These are phyloP conservation scores for Dendrobium huoshanense DNA, from an alignment of 106 monocot genomes.

Conservation along the genomic window DNA sequence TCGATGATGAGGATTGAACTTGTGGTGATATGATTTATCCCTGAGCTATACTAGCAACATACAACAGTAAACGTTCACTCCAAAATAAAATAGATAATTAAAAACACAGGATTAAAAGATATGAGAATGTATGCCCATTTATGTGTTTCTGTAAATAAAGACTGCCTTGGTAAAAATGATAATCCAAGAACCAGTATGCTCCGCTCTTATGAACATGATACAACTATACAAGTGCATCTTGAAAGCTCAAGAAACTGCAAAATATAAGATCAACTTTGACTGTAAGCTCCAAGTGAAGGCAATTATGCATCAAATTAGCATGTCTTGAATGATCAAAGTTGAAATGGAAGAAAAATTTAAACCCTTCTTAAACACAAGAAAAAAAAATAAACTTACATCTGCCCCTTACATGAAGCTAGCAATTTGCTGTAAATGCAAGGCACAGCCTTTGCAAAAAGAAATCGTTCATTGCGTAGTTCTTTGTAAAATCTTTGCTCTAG, in stretches of 20 bases:
- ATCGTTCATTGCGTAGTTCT: slow-evolving; percentile 68
- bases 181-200: background rate
- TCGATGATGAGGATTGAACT: background rate
- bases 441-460: slow-evolving; percentile 58
- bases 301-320: background rate
- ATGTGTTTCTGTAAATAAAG: background rate
- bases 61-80: background rate
- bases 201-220: background rate
- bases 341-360: background rate
- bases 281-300: background rate
- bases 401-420: slow-evolving; percentile 92
- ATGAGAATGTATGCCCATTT: background rate
- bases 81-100: background rate
- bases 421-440: slow-evolving; percentile 74
- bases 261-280: background rate
- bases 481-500: slow-evolving; percentile 86
- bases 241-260: background rate
- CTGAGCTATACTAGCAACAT: background rate
- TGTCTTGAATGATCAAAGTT: background rate
- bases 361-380: background rate
- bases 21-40: background rate
- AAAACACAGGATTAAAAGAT: background rate
- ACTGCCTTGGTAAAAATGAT: background rate
- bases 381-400: slow-evolving; percentile 73
- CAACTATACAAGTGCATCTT: background rate